These are phyloP conservation scores for Collybia mongolica DNA, from an alignment of 768 basidiomycete genomes.

Conservation along the genomic window DNA sequence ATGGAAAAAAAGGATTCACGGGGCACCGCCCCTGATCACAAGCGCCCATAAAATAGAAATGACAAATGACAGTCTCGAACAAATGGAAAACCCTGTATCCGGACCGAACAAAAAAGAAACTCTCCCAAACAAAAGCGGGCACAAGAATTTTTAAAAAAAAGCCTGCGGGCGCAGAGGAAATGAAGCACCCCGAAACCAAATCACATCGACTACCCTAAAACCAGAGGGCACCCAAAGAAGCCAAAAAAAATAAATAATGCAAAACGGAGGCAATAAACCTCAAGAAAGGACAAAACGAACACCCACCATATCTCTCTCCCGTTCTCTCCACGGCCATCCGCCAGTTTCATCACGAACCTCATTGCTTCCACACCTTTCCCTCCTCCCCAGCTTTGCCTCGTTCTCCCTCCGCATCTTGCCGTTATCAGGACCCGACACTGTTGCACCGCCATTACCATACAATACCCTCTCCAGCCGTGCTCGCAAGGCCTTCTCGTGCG, in stretches of 20 bases:
- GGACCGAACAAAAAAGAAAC: too few relatives aligned
- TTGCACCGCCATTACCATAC: neutral
- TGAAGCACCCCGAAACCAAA: too few relatives aligned
- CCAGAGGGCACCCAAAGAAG: too few relatives aligned
- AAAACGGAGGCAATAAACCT: neutral
- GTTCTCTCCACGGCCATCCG: conserved; percentile 21
- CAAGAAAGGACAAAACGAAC: neutral
- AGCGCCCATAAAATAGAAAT: too few relatives aligned
- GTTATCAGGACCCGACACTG: too few relatives aligned
- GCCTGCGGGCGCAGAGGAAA: neutral
- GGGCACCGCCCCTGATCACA: too few relatives aligned
- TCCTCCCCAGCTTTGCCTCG: conserved; percentile 1
- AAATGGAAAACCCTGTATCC: too few relatives aligned
- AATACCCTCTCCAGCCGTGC: conserved; percentile 53
- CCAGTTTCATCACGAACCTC: conserved; percentile 27
- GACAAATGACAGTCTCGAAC: too few relatives aligned
- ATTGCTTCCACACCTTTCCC: conserved; percentile 16
- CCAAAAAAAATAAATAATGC: neutral
- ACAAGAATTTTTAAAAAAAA: neutral
- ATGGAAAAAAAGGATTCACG: too few relatives aligned
- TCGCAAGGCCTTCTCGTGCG: conserved; percentile 54
- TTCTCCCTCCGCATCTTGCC: too few relatives aligned
- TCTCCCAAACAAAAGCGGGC: neutral
- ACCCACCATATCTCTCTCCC: conserved; percentile 13
- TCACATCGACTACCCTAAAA: too few relatives aligned